Evolutionary conservation across 2,329 filamentous ascomycete species (phyloP).

Genomic region (Phyllosticta paracitricarpa): DNA sequence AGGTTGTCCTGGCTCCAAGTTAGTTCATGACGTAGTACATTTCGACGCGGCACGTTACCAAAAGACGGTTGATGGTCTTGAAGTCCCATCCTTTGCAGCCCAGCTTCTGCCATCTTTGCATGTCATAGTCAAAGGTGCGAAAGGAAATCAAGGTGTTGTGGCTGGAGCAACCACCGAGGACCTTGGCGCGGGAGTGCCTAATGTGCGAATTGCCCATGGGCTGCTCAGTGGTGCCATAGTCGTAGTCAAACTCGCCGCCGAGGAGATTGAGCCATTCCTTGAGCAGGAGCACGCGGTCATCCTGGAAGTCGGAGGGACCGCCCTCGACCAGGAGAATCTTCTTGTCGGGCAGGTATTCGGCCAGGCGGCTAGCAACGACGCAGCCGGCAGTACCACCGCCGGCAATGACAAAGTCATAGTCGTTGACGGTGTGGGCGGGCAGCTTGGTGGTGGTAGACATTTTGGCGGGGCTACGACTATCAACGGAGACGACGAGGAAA

Average conservation of each 20-base stretch:
- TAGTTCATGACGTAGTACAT: background rate
- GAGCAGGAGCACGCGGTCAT: conserved; percentile 75
- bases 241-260: conserved; percentile 79
- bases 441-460: conserved; percentile 59
- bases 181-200: conserved; percentile 84
- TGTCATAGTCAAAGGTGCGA: conserved; percentile 81
- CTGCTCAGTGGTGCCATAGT: conserved; percentile 83
- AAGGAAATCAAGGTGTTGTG: conserved; percentile 94
- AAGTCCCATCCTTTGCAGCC: conserved; percentile 83
- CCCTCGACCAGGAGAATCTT: conserved; percentile 77
- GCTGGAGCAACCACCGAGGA: conserved; percentile 83
- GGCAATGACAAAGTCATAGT: conserved; percentile 77
- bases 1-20: conserved; percentile 50
- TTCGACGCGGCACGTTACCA: conserved; percentile 24
- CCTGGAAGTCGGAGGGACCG: conserved; percentile 79
- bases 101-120: conserved; percentile 70
- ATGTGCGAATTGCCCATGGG: conserved; percentile 87
- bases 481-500: conserved; percentile 8
- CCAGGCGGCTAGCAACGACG: conserved; percentile 69
- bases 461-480: conserved; percentile 4
- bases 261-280: conserved; percentile 80
- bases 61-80: conserved; percentile 68
- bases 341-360: conserved; percentile 75
- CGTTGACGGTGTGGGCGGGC: conserved; percentile 51
- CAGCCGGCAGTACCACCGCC: conserved; percentile 81